Conservation (phyloP, 352 stramenopile genomes). For the Phytophthora ramorum region DNA sequence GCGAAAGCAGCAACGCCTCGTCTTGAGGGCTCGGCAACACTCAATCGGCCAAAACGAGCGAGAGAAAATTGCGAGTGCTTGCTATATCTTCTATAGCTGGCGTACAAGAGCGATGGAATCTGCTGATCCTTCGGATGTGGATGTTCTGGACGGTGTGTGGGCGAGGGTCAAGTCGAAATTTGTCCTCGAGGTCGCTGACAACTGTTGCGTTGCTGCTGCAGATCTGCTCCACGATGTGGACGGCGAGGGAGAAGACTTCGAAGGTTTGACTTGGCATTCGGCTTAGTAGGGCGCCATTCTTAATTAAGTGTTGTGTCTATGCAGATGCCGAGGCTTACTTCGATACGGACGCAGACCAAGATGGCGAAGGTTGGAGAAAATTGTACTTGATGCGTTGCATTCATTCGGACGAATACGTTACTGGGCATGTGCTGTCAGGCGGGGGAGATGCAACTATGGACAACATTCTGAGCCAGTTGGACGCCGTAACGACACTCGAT, state of each 20-base stretch:
- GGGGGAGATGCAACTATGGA: constrained; percentile 31
- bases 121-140: constrained; percentile 26
- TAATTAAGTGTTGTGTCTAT: neutral
- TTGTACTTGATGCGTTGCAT: neutral
- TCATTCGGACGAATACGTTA: neutral
- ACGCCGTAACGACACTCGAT: constrained; percentile 39
- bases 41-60: too few relatives aligned
- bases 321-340: constrained; percentile 39
- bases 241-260: constrained; percentile 25
- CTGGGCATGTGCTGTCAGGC: constrained; percentile 3
- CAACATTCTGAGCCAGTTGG: constrained; percentile 45
- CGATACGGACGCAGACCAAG: constrained; percentile 22
- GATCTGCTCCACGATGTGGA: constrained; percentile 39
- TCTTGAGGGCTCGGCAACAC: too few relatives aligned
- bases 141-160: constrained; percentile 41
- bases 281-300: neutral
- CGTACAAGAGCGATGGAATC: constrained; percentile 17
- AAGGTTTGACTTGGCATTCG: constrained; percentile 24
- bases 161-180: constrained; percentile 6
- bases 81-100: too few relatives aligned
- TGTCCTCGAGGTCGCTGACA: neutral
- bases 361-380: constrained; percentile 15
- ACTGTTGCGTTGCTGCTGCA: constrained; percentile 12
- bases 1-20: too few relatives aligned
- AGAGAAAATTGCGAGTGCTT: too few relatives aligned